These are phyloP conservation scores for Neofusicoccum umdonicola DNA, from an alignment of 2,329 filamentous ascomycete genomes.

Conservation along the genomic window DNA sequence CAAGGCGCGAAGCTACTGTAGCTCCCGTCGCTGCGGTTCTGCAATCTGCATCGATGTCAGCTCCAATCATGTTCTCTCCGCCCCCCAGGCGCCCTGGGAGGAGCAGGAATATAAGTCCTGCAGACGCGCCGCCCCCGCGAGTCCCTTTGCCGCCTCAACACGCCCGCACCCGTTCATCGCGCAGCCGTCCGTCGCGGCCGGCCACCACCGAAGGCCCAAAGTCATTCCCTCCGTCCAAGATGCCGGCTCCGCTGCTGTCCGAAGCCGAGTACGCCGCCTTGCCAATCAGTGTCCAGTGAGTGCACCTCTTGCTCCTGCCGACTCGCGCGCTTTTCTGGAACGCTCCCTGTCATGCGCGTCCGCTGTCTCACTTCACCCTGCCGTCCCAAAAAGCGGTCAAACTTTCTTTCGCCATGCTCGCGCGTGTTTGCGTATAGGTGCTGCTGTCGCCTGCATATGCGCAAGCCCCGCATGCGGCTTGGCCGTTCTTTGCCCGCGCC, in stretches of 20 bases:
- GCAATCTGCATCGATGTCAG: slow-evolving; percentile 1
- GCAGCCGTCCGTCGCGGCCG: slow-evolving; percentile 6
- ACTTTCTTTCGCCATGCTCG: neutral
- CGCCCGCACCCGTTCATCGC: slow-evolving; percentile 1
- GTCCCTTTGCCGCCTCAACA: neutral
- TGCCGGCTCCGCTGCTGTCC: slow-evolving; percentile 25
- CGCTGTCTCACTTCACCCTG: slow-evolving; percentile 22
- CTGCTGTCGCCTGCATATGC: neutral
- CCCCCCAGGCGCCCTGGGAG: slow-evolving; percentile 7
- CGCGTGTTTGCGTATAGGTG: neutral
- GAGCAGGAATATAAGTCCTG: slow-evolving; percentile 12
- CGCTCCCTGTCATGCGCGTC: slow-evolving; percentile 14
- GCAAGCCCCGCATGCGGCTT: neutral
- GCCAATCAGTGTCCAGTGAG: slow-evolving; percentile 45
- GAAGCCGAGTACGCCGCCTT: slow-evolving; percentile 43
- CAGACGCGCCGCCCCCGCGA: neutral
- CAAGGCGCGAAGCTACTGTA: slow-evolving; percentile 15
- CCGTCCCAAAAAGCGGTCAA: neutral
- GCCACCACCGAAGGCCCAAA: slow-evolving; percentile 5
- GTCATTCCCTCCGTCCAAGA: slow-evolving; percentile 5
- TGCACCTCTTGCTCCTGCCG: slow-evolving; percentile 19
- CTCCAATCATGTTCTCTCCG: slow-evolving; percentile 10
- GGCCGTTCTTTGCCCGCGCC: neutral
- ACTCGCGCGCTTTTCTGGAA: slow-evolving; percentile 14
- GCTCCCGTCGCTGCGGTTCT: slow-evolving; percentile 8